phyloP scores from a whole-genome alignment of 805 yeast genomes.

The Schizosaccharomyces osmophilus region DNA sequence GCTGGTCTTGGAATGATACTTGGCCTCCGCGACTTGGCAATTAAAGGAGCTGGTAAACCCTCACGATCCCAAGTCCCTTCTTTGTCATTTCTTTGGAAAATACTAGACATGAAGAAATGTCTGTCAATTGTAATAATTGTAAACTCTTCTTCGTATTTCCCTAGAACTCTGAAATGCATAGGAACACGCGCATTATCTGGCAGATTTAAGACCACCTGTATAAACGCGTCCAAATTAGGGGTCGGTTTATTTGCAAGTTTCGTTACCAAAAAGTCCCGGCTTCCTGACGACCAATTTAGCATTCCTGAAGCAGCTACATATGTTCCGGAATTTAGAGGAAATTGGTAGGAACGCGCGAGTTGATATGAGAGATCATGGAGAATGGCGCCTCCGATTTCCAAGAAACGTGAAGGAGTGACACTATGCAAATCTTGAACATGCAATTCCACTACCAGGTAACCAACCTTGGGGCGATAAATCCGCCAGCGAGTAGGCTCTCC shows the following conservation, averaged over 20 bases:
- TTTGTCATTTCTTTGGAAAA: slow-evolving; percentile 6
- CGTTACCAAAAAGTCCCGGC: slow-evolving; percentile 43
- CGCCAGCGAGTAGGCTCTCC: slow-evolving; percentile 32
- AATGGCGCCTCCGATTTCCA: slow-evolving; percentile 66
- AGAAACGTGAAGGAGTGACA: slow-evolving; percentile 60
- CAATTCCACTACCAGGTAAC: slow-evolving; percentile 22
- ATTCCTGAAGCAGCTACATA: slow-evolving; percentile 46
- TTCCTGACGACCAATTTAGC: slow-evolving; percentile 61
- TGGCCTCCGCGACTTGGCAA: not conserved
- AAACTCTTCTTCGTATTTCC: slow-evolving; percentile 5
- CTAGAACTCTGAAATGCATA: slow-evolving; percentile 6
- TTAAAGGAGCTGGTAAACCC: slow-evolving; percentile 2
- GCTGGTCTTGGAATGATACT: not conserved
- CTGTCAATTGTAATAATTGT: slow-evolving; percentile 7
- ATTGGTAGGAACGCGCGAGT: slow-evolving; percentile 42
- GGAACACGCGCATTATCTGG: slow-evolving; percentile 51
- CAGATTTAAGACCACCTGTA: slow-evolving; percentile 49
- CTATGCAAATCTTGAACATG: slow-evolving; percentile 51
- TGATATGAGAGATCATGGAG: slow-evolving; percentile 73
- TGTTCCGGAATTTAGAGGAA: slow-evolving; percentile 8
- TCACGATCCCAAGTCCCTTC: slow-evolving; percentile 8
- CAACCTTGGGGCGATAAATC: slow-evolving; percentile 53
- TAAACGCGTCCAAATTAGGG: slow-evolving; percentile 44
- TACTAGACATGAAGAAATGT: slow-evolving; percentile 7
- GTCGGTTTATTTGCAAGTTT: slow-evolving; percentile 46